Evolutionary conservation across 1,284 basidiomycete genomes (phyloP), one percentile per base, ranked within the genome.

Genomic region (Ganoderma meredithae): DNA sequence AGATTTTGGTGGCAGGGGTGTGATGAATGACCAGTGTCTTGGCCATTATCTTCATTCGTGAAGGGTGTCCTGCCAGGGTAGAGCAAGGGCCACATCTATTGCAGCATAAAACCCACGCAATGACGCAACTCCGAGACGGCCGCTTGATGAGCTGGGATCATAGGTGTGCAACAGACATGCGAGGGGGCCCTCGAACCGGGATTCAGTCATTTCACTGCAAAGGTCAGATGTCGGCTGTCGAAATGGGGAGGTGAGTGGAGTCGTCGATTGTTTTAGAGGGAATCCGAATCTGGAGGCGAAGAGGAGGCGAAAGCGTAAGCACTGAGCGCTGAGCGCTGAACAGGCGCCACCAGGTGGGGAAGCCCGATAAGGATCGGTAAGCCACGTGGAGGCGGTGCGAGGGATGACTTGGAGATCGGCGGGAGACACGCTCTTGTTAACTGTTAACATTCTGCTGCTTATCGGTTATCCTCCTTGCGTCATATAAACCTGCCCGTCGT

Each of bases 311-410:
- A 41, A 41, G 41, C 17, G 41, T 41, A 41, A 17, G 12, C 9
- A 49, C 22, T 7, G 22, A 22, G 8, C 3, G 3, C 27, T 31
- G n/a, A n/a, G n/a, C n/a, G n/a, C n/a, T n/a, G n/a, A n/a, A n/a
- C 3, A 31, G 27, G 27, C 27, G 27, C 27, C 27, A 31, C 27
- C 27, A 25, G 25, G 22, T 12, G 1, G 47, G 5, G 47, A 19
- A 12, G 40, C 36, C 39, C 58, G 58, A 58, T 41, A 25, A 5
- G 22, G 25, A 60, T 60, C 39, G 22, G 39, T 19, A 22, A 17
- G 58, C 22, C 62, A 64, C 62, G 52, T 64, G 62, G 62, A 55
- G 3, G 33, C 39, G 58, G 58, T 39, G 39, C 39, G 58, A 22
- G n/a, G 39, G 10, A 22, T 59, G 58, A 59, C 39, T 59, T 41